phyloP scores from a whole-genome alignment of 768 basidiomycete species.

The Lentinula sp. region DNA sequence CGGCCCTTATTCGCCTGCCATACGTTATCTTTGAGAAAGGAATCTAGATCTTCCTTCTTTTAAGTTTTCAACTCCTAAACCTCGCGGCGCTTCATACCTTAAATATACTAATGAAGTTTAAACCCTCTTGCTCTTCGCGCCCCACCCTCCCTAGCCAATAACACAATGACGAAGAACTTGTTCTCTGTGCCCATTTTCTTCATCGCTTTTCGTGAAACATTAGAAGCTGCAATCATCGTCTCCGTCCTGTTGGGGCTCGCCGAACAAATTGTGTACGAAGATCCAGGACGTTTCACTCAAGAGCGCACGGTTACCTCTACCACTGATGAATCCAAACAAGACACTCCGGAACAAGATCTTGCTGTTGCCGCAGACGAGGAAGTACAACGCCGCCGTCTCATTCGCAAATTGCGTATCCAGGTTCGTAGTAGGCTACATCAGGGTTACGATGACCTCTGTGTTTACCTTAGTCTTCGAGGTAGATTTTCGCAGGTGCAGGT shows the following conservation, averaged over 20 bases:
- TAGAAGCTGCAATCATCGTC: slow-evolving; percentile 90
- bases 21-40: background rate
- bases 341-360: slow-evolving; percentile 17
- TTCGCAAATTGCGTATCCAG: slow-evolving; percentile 69
- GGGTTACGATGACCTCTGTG: background rate
- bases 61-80: background rate
- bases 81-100: background rate
- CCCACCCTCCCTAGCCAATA: background rate
- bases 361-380: slow-evolving; percentile 21
- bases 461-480: background rate
- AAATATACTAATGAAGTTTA: background rate
- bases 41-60: background rate
- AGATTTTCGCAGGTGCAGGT: slow-evolving; percentile 75
- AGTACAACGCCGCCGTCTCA: slow-evolving; percentile 34
- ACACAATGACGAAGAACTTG: slow-evolving; percentile 58
- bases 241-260: slow-evolving; percentile 88
- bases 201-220: slow-evolving; percentile 92
- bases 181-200: slow-evolving; percentile 95
- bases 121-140: background rate
- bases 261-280: slow-evolving; percentile 68
- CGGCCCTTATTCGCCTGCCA: background rate
- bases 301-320: slow-evolving; percentile 4
- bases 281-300: slow-evolving; percentile 15
- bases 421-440: slow-evolving; percentile 19
- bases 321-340: background rate